Base-by-base conservation (phyloP, 805 yeast genomes). In the Candida nanaspora region DNA sequence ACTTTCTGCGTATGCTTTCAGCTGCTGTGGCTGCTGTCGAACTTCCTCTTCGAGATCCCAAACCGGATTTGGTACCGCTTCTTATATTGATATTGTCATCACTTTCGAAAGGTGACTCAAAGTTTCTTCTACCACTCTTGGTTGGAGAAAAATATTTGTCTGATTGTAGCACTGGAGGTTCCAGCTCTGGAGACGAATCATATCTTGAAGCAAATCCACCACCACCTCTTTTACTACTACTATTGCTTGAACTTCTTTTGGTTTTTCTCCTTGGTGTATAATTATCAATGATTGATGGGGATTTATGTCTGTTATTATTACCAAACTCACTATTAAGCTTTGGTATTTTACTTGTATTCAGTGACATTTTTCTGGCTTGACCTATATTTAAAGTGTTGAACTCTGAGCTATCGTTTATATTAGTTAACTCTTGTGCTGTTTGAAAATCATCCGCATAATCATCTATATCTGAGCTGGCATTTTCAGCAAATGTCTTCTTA, bases 161-260 rank as follows among this genome's bases (percentile, higher is more conserved):
- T 2, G 60, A 56, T 39, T 52, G 47, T 23, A 59, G 41, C 11
- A 45, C 46, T 1, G 63, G 63, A 2, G 63, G 62, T 14, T 51
- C 58, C 23, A 55, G 59, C 46, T 59, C 56, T 5, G 63, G 63
- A 30, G 65, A 62, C 4, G 65, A 60, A 25, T 60, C 63, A 37
- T 59, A 60, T 13, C 14, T 38, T 10, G 35, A 16, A 6, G 29
- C 35, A 13, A 32, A 16, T 13, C 28, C 29, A 15, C 16, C 13
- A 15, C 10, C 19, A 13, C 18, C 19, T 49, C 49, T 15, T 38
- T 41, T 3, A 43, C 31, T n/a, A 21, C 41, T 46, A 18, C 36
- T 29, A 29, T n/a, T 29, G 16, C 22, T 18, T 19, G 34, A 31
- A 16, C 22, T 21, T 4, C 40, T 35, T 35, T 40, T 35, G 9